Base-by-base conservation (phyloP, 495 filamentous ascomycete genomes). In the Achaetomiella virescens region DNA sequence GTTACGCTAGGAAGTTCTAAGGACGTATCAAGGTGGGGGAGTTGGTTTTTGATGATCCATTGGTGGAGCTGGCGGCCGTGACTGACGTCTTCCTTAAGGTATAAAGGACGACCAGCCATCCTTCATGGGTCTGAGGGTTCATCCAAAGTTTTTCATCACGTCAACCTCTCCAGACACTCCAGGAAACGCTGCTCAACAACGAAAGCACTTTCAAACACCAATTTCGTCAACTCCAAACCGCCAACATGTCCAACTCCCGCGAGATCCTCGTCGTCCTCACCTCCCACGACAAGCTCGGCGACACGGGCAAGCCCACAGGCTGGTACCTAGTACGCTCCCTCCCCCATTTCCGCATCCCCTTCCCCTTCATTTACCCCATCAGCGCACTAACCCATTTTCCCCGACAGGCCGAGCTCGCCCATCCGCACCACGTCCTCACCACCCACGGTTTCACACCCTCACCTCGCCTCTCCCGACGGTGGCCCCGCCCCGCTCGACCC, bases 251-350 rank as follows among this genome's bases (percentile, higher is more conserved):
- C 20, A 17, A n/a, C 40, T 36, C 56, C 0, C 51, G 80, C 41
- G 85, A 86, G 60, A 70, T 88, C 46, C 82, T 90, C 61, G 72
- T 88, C 71, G 81, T 89, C 43, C 78, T 89, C 35, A 86, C 83
- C 40, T 88, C 85, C 33, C 73, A 82, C 60, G 71, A 66, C 54
- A 65, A 79, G 60, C 72, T 85, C 43, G 78, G 75, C 25, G 59
- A 74, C 46, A 77, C 75, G 11, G 74, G 74, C 29, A 74, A 74
- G 43, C 75, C 75, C 6, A 87, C 84, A 0, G 86, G 86, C 40
- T 88, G 84, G 85, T 89, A 79, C 54, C 68, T 89, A 59, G 84
- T 85, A 61, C 6, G 57, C 27, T 20, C 1, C 21, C 38, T 25
- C 37, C 15, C 8, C 29, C 4, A 24, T 27, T 33, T 22, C 17